Evolutionary conservation across 352 stramenopile species (phyloP), one percentile per base, ranked within the genome.

Genomic region (Globisporangium canariense): DNA sequence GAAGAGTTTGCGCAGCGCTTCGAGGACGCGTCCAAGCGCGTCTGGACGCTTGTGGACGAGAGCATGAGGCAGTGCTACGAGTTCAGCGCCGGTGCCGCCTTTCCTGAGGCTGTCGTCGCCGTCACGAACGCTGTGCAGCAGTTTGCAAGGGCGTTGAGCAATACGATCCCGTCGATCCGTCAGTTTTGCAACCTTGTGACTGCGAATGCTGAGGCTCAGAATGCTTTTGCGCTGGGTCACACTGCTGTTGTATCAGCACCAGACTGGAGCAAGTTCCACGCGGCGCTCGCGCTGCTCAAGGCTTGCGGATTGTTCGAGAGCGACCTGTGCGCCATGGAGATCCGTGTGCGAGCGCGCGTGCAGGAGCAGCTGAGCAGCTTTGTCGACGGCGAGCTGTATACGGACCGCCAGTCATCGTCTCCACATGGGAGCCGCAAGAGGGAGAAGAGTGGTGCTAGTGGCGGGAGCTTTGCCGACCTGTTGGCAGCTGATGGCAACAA

Each of bases 191-290:
- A 79, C 14, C 50, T 77, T 47, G 69, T 78, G 51, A 11, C 43
- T 18, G 51, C 30, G 18, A 28, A 14, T 28, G 36, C 36, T 41
- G 51, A 57, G 34, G 16, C 6, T 6, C 51, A 30, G n/a, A 38
- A 10, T 18, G 50, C 8, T 25, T 14, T 61, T 57, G 20, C 16
- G 1, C 5, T 36, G 32, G 32, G 32, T 36, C 32, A 36, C 32
- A 36, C 16, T 40, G 45, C 65, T 22, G 63, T 25, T 22, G 18
- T 43, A 16, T 46, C 50, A 14, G 65, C 72, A 13, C 73, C 73
- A 3, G 80, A 90, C 58, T 93, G 84, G 81, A 82, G 75, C 56
- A 77, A 83, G n/a, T 93, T 93, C 62, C 84, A 93, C 57, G 74
- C 75, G 3, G 75, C 81, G 3, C 67, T 93, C 13, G 78, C 82